Evolutionary conservation across 768 basidiomycete species (phyloP), one percentile per base, ranked within the genome.

Genomic region (Auriscalpium vulgare): DNA sequence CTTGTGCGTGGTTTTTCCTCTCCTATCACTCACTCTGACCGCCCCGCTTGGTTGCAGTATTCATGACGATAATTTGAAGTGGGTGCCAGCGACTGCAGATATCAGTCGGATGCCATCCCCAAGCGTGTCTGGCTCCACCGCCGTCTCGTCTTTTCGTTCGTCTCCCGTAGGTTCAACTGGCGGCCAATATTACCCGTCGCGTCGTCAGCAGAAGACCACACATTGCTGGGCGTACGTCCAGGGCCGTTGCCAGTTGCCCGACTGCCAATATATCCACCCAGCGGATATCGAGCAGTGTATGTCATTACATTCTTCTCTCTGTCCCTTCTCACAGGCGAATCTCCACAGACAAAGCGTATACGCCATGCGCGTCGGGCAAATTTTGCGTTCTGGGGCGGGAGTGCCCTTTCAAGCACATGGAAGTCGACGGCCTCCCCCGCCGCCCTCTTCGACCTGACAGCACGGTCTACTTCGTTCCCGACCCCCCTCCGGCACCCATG

Each of bases 191-290:
- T 17, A 10, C 38, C n/a, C 11, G 11, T 36, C 43, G 17, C 29
- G 10, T 13, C 47, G 11, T 19, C 38, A 16, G 8, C 19, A 53
- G 40, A 53, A 53, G 44, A 53, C 52, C n/a, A 44, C 40, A 4
- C 52, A 53, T 17, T 53, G 52, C 44, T 53, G 52, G 52, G 52
- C 52, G 19, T 46, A 36, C 29, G 52, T 53, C 11, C 52, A 53
- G 7, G 52, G 52, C 13, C 43, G n/a, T 13, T 53, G 52, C 43
- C 10, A n/a, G 9, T 3, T 46, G 40, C 14, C 8, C 4, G 52
- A 53, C 16, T 53, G 52, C 52, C 44, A 37, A 13, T 53, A 53
- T 43, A 44, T 53, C 10, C 52, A 53, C 29, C 52, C 52, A 5
- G 21, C 13, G 11, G 43, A 53, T 45, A 35, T 34, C 21, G 40